These are phyloP conservation scores for Aspergillus aculeatinus DNA, from an alignment of 2,329 filamentous ascomycete genomes.

Conservation along the genomic window DNA sequence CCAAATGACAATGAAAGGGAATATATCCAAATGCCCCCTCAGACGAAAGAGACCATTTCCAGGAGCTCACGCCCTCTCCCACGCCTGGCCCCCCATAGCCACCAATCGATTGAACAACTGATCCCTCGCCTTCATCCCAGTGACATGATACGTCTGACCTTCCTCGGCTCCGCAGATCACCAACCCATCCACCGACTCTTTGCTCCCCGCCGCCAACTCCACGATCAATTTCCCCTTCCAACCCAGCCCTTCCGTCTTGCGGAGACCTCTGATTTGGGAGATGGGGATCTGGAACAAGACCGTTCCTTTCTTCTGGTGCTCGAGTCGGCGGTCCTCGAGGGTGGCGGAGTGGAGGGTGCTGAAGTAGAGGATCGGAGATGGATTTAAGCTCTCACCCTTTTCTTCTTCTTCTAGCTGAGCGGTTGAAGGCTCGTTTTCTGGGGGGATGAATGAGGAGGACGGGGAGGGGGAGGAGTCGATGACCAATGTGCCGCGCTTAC, in stretches of 20 bases:
- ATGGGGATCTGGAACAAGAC: slow-evolving; percentile 70
- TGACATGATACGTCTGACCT: slow-evolving; percentile 59
- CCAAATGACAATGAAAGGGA: too few species aligned
- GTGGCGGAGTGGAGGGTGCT: slow-evolving; percentile 43
- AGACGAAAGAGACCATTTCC: too few species aligned
- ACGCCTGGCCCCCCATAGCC: slow-evolving; percentile 76
- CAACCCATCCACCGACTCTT: slow-evolving; percentile 73
- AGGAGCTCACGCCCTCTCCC: slow-evolving; percentile 57
- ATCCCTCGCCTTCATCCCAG: slow-evolving; percentile 66
- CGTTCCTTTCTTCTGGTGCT: slow-evolving; percentile 52
- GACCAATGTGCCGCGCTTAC: slow-evolving; percentile 70
- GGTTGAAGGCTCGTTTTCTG: neutral
- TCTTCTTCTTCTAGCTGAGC: neutral
- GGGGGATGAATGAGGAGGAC: neutral
- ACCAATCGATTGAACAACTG: slow-evolving; percentile 51
- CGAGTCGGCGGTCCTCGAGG: slow-evolving; percentile 49
- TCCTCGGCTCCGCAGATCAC: slow-evolving; percentile 59
- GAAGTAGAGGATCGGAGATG: slow-evolving; percentile 55
- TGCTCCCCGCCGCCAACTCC: slow-evolving; percentile 68
- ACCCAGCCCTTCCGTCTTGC: slow-evolving; percentile 76
- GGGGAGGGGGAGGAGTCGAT: slow-evolving; percentile 48
- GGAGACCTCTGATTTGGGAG: slow-evolving; percentile 68
- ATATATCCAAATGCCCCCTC: too few species aligned
- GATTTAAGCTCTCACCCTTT: neutral
- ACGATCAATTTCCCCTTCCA: slow-evolving; percentile 85